phyloP scores from a whole-genome alignment of 2,329 filamentous ascomycete genomes.

The Botrytis medusae region DNA sequence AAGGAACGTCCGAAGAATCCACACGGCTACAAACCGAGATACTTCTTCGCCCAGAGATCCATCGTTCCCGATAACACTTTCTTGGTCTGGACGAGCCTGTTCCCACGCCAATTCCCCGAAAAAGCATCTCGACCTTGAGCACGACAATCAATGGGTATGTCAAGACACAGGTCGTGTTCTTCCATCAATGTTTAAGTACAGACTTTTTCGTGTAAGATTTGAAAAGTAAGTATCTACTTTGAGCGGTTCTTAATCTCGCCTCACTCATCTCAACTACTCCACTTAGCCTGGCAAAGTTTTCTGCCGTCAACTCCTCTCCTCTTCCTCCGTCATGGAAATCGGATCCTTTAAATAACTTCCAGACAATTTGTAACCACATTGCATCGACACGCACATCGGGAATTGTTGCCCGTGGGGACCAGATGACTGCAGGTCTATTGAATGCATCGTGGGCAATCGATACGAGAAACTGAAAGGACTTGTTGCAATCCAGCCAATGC shows the following conservation, averaged over 20 bases:
- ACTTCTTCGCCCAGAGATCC: not conserved
- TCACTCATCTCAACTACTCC: conserved; percentile 29
- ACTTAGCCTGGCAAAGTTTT: conserved; percentile 31
- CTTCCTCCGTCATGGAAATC: not conserved
- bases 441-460: not conserved
- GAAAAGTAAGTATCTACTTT: conserved; percentile 33
- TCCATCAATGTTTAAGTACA: not conserved
- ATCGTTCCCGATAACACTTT: not conserved
- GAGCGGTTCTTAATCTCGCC: conserved; percentile 28
- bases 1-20: not conserved
- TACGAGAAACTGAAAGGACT: conserved; percentile 13
- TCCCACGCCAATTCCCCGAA: not conserved
- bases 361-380: conserved; percentile 28
- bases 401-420: conserved; percentile 23
- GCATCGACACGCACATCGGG: conserved; percentile 23
- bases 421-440: not conserved
- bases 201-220: conserved; percentile 17
- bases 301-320: conserved; percentile 21
- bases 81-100: not conserved
- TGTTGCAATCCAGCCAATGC: conserved; percentile 25
- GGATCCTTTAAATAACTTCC: conserved; percentile 24
- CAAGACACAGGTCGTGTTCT: not conserved
- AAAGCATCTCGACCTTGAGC: not conserved
- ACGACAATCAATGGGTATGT: not conserved
- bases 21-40: not conserved